A percentile compares a stretch with the other conserved stretches of the same genome.
Evolutionary conservation across 2,329 filamentous ascomycete genomes (phyloP).

Genomic region (Sclerotinia borealis): DNA sequence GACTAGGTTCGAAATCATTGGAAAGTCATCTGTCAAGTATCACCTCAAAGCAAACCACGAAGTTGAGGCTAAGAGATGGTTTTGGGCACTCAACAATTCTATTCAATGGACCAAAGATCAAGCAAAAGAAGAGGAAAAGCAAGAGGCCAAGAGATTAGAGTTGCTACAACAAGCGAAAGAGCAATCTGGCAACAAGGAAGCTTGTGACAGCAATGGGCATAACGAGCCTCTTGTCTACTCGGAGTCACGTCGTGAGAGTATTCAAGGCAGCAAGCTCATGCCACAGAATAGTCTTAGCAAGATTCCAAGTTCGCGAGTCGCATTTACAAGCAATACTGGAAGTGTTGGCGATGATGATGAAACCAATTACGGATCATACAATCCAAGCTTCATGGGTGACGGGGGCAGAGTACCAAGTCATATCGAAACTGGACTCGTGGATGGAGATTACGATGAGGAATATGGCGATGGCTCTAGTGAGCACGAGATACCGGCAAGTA

Average conservation of each 20-base stretch:
- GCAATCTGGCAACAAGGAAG: conserved; percentile 43
- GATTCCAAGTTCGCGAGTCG: conserved; percentile 24
- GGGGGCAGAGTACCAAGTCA: conserved; percentile 26
- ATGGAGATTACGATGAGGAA: conserved; percentile 65
- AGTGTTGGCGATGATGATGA: conserved; percentile 47
- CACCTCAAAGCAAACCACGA: conserved; percentile 96
- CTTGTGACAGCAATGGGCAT: conserved; percentile 18
- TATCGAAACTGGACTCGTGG: conserved; percentile 28
- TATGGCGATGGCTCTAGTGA: conserved; percentile 76
- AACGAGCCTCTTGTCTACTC: conserved; percentile 21
- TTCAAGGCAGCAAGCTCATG: conserved; percentile 33
- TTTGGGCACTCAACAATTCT: conserved; percentile 97
- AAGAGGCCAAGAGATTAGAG: conserved; percentile 68
- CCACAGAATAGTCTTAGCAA: conserved; percentile 27
- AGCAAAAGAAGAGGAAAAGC: conserved; percentile 79
- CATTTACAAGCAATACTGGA: conserved; percentile 29
- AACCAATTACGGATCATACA: conserved; percentile 47
- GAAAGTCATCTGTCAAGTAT: conserved; percentile 98
- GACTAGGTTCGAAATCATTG: conserved; percentile 94
- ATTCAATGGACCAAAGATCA: conserved; percentile 99
- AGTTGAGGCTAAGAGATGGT: conserved; percentile 97
- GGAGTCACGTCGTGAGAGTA: conserved; percentile 41
- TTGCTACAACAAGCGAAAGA: conserved; percentile 75
- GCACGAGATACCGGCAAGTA: conserved; percentile 68
- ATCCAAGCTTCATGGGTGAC: conserved; percentile 45